Evolutionary conservation across 345 rosid genomes (phyloP).

Genomic region (Psidium friedrichsthalianum): DNA sequence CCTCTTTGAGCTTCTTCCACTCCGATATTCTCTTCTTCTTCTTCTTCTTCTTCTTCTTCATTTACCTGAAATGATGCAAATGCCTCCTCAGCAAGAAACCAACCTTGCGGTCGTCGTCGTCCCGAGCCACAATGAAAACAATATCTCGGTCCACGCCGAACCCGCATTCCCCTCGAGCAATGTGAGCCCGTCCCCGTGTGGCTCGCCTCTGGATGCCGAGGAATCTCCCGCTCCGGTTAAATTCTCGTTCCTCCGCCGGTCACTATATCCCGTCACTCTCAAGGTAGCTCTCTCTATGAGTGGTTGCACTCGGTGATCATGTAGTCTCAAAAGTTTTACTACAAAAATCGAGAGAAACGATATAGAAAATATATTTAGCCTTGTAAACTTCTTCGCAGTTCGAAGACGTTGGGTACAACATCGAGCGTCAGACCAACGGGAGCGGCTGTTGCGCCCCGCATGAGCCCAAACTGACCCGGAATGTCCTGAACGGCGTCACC

Average conservation of each 20-base stretch:
- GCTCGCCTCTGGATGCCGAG: conserved; percentile 1
- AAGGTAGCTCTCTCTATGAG: conserved; percentile 26
- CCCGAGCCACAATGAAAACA: conserved; percentile 3
- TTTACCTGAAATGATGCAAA: conserved; percentile 10
- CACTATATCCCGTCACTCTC: conserved; percentile 54
- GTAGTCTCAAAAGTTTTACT: no score
- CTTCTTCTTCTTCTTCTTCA: neutral
- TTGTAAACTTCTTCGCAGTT: conserved; percentile 35
- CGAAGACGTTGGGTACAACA: conserved; percentile 52
- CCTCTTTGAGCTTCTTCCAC: neutral
- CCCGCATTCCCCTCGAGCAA: conserved; percentile 29
- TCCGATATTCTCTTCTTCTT: neutral
- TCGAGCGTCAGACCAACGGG: conserved; percentile 18
- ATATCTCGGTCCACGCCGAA: conserved; percentile 33
- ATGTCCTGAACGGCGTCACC: conserved; percentile 59
- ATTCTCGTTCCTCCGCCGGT: conserved; percentile 39
- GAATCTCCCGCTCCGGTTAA: conserved; percentile 15
- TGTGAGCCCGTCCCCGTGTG: conserved; percentile 26
- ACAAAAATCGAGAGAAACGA: neutral
- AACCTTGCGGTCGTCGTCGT: conserved; percentile 3
- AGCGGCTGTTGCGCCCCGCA: conserved; percentile 19
- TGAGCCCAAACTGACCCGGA: conserved; percentile 42
- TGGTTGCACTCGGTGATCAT: neutral
- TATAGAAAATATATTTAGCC: neutral
- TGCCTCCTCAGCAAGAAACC: conserved; percentile 63